Evolutionary conservation across 2,329 filamentous ascomycete genomes (phyloP), one percentile per base, ranked within the genome.

Genomic region (Fusarium sp.): DNA sequence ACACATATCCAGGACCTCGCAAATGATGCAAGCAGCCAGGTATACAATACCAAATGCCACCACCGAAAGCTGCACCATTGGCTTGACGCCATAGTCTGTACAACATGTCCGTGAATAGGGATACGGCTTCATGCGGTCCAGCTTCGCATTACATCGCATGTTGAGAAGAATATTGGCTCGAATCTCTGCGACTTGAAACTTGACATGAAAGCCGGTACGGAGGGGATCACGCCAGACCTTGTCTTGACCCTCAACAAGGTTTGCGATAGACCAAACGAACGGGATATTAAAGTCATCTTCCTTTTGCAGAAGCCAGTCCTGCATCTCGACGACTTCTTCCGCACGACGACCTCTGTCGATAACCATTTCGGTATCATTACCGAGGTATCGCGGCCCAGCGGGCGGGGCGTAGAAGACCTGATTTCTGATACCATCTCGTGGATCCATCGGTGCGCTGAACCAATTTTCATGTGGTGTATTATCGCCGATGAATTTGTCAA

Each of bases 31-130:
- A 5, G 54, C 54, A 2, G 55, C 11, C 1, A 75, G 33, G 20
- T 71, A 79, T 2, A 69, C 18, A 3, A 68, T 22, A 1, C 61
- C 69, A 22, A 78, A 26, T 2, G 59, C 58, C 6, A 81, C 45
- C 8, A 78, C 15, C 4, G 75, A 35, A 11, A 71, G n/a, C 1
- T 44, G 24, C 1, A 33, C 13, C 42, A 78, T 54, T 20, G 70
- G 38, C 3, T 61, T 68, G 12, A 53, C 59, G 6, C 78, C 75
- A 65, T 89, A 89, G n/a, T 82, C 82, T 36, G 80, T 85, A 70
- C 88, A 90, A 68, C 88, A 90, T 6, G 87, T 88, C 51, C 84
- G 80, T 47, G 84, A 79, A 72, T 85, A 85, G 2, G 84, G 83
- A 64, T 83, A 85, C 13, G 79, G 79, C 1, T 65, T 44, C 30